Percentiles rank a stretch among this genome's conserved stretches.
Evolutionary conservation across 768 basidiomycete species (phyloP).

Genomic region (Solioccasus polychromus): DNA sequence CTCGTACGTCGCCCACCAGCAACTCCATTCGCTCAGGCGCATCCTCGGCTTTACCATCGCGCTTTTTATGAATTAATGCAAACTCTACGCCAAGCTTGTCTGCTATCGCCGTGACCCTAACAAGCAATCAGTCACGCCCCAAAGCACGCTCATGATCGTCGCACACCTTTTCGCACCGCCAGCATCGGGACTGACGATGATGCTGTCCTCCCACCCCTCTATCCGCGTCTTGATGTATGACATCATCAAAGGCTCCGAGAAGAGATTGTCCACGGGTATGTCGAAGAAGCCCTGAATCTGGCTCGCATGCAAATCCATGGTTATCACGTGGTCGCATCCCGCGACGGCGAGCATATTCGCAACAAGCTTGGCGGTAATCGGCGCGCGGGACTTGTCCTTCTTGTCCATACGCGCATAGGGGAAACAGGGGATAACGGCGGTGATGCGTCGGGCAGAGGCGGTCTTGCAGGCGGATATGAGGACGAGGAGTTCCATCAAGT

Average conservation of each 20-base stretch:
- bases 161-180: conserved; percentile 97
- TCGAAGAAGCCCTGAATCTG: conserved; percentile 99
- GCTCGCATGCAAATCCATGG: conserved; percentile 97
- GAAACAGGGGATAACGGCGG: conserved; percentile 97
- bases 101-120: conserved; percentile 88
- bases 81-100: conserved; percentile 96
- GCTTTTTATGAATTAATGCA: conserved; percentile 90
- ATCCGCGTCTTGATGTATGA: conserved; percentile 88
- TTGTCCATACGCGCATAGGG: conserved; percentile 97
- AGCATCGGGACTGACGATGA: conserved; percentile 96
- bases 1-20: conserved; percentile 89
- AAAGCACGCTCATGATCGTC: background rate
- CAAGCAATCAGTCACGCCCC: conserved; percentile 4
- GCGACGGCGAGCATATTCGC: conserved; percentile 98
- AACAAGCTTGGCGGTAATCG: conserved; percentile 97
- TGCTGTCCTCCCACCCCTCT: conserved; percentile 78
- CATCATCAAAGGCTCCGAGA: conserved; percentile 93
- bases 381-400: conserved; percentile 93
- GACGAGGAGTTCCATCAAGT: conserved; percentile 97
- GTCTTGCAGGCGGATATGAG: conserved; percentile 98
- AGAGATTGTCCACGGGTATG: conserved; percentile 96
- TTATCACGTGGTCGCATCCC: conserved; percentile 97
- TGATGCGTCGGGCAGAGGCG: conserved; percentile 91
- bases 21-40: conserved; percentile 86
- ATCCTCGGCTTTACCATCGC: conserved; percentile 62